Conservation (phyloP, 371 early-diverging fungal genomes). For the Zychaea mexicana region DNA sequence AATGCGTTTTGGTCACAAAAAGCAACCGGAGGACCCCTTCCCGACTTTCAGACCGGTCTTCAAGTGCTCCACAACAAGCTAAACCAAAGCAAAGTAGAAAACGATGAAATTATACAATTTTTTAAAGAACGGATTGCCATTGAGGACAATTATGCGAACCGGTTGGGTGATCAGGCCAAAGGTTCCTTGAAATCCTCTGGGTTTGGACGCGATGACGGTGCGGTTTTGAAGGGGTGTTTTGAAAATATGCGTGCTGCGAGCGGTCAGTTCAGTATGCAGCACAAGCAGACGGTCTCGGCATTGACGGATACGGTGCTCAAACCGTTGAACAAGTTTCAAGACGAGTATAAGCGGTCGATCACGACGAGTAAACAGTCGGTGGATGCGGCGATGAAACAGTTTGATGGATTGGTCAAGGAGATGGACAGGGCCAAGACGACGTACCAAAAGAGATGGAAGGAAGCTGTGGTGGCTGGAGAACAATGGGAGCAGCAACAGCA, state of each 20-base stretch:
- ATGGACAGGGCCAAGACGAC: conserved; percentile 45
- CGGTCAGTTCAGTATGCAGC: conserved; percentile 57
- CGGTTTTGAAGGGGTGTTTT: conserved; percentile 66
- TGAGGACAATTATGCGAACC: conserved; percentile 63
- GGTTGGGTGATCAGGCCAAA: conserved; percentile 57
- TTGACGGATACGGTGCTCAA: conserved; percentile 60
- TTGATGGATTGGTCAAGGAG: conserved; percentile 54
- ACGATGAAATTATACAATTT: conserved; percentile 71
- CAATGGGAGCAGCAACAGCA: conserved; percentile 1
- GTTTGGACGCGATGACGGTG: conserved; percentile 77
- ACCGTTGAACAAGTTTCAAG: conserved; percentile 62
- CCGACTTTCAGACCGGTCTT: conserved; percentile 56
- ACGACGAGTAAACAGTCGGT: conserved; percentile 63
- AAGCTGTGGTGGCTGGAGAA: conserved; percentile 55
- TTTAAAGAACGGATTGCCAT: conserved; percentile 69
- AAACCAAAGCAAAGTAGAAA: conserved; percentile 69
- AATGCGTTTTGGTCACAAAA: conserved; percentile 50
- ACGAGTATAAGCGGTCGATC: conserved; percentile 58
- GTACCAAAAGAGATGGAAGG: conserved; percentile 54
- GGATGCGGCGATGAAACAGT: conserved; percentile 56
- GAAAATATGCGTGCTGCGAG: conserved; percentile 64
- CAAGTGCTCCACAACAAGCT: conserved; percentile 69
- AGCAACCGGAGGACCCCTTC: conserved; percentile 34
- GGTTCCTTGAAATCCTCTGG: conserved; percentile 42
- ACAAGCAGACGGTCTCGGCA: conserved; percentile 54